Base-by-base conservation (phyloP, 805 yeast species). In the Helenozyma rhizophorensis region DNA sequence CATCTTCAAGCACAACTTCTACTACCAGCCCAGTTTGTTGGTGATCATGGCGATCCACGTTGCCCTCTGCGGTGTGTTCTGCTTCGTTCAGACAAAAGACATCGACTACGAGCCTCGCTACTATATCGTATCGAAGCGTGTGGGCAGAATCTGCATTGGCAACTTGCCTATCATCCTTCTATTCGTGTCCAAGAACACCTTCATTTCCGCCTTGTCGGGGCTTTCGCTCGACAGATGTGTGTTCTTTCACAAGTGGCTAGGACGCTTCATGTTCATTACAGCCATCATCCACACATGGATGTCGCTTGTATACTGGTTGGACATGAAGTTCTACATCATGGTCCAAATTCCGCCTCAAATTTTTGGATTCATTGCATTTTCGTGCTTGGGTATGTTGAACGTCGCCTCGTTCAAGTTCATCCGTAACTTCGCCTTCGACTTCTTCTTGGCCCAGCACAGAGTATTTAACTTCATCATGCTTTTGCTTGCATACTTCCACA, bases 361-460 rank as follows among this genome's bases (percentile, higher is more conserved):
- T n/a, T 70, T 70, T 49, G 77, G 76, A 7, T 58, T 64, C 48
- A 70, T 71, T 27, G 65, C 74, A 3, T 65, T 58, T 37, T 58
- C 53, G 5, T 50, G 60, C 26, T 56, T 68, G 46, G 55, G 54
- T 15, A 28, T 67, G 27, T 43, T 69, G 33, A 56, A 56, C 8
- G 56, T 62, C 52, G 68, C 59, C 4, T 58, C 67, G 22, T 25
- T 60, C 12, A 54, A 52, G 32, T 45, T 59, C 22, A 45, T 70
- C 9, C 42, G 76, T 35, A 56, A 48, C 31, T 52, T 51, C 32
- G 62, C 71, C 4, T 70, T 56, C 39, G 76, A 70, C 25, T 48
- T 66, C 37, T 69, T 70, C 40, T 49, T 70, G 33, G 50, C 62
- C 18, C 70, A 67, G 37, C 76, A 70, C 41, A 48, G 70, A 24